Conservation (phyloP, 129 eudicot genomes). For the Helianthus tuberosus region DNA sequence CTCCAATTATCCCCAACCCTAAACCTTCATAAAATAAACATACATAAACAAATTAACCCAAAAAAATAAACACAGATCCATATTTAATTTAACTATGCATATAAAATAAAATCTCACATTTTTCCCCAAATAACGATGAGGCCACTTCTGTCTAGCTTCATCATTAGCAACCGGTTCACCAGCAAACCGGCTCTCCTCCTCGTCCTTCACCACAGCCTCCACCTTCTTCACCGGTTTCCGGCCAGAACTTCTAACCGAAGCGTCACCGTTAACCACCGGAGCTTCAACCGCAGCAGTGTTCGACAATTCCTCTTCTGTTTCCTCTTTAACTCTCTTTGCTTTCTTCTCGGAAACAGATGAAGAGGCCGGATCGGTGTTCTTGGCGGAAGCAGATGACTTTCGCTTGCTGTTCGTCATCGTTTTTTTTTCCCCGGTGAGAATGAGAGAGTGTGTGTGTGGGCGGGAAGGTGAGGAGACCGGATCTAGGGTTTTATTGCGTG, state of each 20-base stretch:
- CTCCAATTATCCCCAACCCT: no score
- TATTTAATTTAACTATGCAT: background rate
- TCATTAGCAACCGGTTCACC: constrained; percentile 48
- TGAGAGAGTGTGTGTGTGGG: background rate
- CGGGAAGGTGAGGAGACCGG: background rate
- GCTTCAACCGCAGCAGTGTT: background rate
- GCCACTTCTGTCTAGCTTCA: constrained; percentile 66
- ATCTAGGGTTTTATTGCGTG: constrained; percentile 2
- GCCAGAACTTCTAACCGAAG: constrained; percentile 9
- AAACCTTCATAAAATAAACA: background rate
- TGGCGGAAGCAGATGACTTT: constrained; percentile 3
- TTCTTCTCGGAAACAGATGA: constrained; percentile 17
- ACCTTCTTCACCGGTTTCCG: constrained; percentile 4
- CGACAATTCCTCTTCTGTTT: background rate
- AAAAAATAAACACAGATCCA: background rate
- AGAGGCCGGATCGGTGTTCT: background rate
- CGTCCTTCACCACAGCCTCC: constrained; percentile 15
- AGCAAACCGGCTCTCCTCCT: constrained; percentile 30
- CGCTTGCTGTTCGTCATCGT: constrained; percentile 15
- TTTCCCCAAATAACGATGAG: constrained; percentile 44
- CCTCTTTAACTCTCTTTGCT: constrained; percentile 10
- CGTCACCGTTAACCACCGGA: background rate
- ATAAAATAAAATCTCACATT: constrained; percentile 14
- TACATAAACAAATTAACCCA: background rate
- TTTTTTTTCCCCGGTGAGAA: background rate